Base-by-base conservation (phyloP, 305 asterid species). In the Rubia balearica region DNA sequence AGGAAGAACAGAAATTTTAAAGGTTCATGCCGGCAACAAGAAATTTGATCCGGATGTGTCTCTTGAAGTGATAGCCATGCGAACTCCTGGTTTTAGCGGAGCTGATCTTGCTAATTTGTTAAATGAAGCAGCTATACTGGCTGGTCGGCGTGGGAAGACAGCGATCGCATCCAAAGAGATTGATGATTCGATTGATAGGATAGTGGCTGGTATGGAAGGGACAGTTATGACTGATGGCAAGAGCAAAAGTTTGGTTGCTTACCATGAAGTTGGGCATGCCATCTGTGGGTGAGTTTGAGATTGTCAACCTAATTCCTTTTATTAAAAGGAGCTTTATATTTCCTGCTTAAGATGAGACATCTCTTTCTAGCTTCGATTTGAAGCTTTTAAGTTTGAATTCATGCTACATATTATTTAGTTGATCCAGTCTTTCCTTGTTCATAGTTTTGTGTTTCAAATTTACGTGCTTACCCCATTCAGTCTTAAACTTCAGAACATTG, bases 221-320 rank as follows among this genome's bases (percentile, higher is more conserved):
- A 92, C 97, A 30, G 86, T 85, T 38, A 92, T 92, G 98, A 92
- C 98, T 30, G 98, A 92, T 77, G 98, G 98, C 67, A 92, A 92
- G 87, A 92, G 98, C 87, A 92, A 92, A 79, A 92, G 96, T 84
- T 88, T 92, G 11, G 93, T 92, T 71, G 96, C 97, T 10, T 92
- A 92, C 83, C 98, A 90, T 67, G 98, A 92, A 86, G 98, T 90
- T 75, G 98, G 98, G 51, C 97, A 92, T 80, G 96, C 98, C 80
- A 84, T 92, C 76, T 92, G 97, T 71, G 97, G 97, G 98, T 90
- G 79, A 79, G 93, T 84, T 46, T 69, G 24, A 21, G 59, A 71
- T 13, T 38, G 21, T 53, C 56, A 33, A 40, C 67, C 48, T 71
- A 41, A 21, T 43, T 49, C 55, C 19, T 41, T 33, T 56, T 65